Conservation (phyloP, 2,329 filamentous ascomycete genomes). For the Talaromyces sp. region DNA sequence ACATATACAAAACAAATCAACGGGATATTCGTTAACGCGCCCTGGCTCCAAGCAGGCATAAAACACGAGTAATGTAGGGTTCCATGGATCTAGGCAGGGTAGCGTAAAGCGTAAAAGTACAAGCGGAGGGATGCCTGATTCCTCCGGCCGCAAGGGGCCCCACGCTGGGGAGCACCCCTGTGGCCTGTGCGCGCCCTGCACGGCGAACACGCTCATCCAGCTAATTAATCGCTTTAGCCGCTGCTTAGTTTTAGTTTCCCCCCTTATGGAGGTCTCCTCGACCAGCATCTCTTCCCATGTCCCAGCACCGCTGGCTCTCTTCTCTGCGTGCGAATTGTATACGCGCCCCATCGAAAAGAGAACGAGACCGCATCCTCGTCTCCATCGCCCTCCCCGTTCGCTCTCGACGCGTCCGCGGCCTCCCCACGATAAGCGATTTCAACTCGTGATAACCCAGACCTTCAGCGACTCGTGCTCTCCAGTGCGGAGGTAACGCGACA, state of each 20-base stretch:
- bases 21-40: neutral
- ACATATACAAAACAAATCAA: too few species aligned
- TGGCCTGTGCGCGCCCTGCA: neutral
- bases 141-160: neutral
- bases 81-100: neutral
- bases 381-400: neutral
- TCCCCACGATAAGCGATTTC: neutral
- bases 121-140: neutral
- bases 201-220: neutral
- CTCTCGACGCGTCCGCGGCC: neutral
- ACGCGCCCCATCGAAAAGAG: neutral
- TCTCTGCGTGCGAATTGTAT: neutral
- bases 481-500: neutral
- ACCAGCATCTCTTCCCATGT: neutral
- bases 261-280: neutral
- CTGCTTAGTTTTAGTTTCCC: neutral
- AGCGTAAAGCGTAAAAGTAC: neutral
- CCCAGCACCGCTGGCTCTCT: neutral
- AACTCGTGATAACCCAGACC: neutral
- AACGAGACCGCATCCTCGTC: neutral
- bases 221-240: neutral
- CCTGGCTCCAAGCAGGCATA: neutral
- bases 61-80: neutral
- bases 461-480: neutral
- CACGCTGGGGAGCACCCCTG: neutral